Percentiles rank a stretch among this genome's conserved stretches.
Evolutionary conservation across 805 yeast species (phyloP).

Genomic region (Starmerella bombi): DNA sequence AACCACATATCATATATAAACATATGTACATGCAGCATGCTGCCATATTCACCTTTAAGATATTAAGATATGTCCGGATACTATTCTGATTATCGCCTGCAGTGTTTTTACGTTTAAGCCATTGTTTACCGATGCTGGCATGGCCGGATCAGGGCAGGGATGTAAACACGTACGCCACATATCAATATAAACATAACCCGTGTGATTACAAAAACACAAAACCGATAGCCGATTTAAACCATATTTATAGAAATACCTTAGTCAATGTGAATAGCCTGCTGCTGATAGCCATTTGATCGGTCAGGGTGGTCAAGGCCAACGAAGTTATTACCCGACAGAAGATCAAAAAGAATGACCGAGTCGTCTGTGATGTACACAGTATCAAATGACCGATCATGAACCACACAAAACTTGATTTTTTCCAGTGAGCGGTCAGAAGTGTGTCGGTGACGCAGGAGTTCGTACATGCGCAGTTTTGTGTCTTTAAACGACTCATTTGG

Average conservation of each 20-base stretch:
- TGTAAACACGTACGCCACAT: too few species aligned
- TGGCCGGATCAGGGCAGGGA: too few species aligned
- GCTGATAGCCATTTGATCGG: slow-evolving; percentile 28
- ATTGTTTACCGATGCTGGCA: too few species aligned
- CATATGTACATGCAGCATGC: not conserved
- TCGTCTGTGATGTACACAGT: slow-evolving; percentile 37
- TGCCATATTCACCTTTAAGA: not conserved
- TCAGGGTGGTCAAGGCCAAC: slow-evolving; percentile 85
- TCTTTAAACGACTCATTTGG: slow-evolving; percentile 53
- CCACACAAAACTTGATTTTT: slow-evolving; percentile 49
- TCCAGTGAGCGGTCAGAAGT: slow-evolving; percentile 65
- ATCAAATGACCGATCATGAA: slow-evolving; percentile 27
- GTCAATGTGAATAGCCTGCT: slow-evolving; percentile 21
- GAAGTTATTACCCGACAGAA: slow-evolving; percentile 37
- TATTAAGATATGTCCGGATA: not conserved
- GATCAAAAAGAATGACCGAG: slow-evolving; percentile 42
- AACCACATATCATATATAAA: not conserved
- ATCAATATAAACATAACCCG: too few species aligned
- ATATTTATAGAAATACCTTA: too few species aligned
- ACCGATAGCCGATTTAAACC: too few species aligned
- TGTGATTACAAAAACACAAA: too few species aligned
- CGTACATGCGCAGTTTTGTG: slow-evolving; percentile 55
- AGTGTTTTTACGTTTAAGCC: too few species aligned
- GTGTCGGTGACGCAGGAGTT: slow-evolving; percentile 45
- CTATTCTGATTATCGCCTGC: too few species aligned